Conservation (phyloP, 1,284 basidiomycete species). For the Irpex sp. region DNA sequence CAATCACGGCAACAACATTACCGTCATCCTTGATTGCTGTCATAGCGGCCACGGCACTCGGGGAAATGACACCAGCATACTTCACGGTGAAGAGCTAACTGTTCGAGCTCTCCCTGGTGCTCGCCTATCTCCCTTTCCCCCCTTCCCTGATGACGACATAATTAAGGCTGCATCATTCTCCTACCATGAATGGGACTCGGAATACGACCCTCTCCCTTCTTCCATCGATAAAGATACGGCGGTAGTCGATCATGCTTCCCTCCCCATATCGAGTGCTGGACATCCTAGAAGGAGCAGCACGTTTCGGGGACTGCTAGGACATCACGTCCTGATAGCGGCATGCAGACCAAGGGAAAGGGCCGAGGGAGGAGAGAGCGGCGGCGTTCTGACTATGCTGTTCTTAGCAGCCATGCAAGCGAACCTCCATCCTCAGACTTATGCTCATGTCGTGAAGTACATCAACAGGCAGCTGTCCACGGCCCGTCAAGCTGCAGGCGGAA, state of each 20-base stretch:
- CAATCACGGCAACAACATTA: slow-evolving; percentile 11
- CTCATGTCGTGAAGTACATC: slow-evolving; percentile 8
- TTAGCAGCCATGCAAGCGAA: background rate
- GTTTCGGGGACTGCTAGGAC: background rate
- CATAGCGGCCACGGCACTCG: slow-evolving; percentile 11
- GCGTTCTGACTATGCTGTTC: background rate
- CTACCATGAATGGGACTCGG: background rate
- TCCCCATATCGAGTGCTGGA: background rate
- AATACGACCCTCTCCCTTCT: background rate
- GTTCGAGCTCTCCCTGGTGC: slow-evolving; percentile 1
- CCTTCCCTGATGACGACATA: slow-evolving; percentile 5
- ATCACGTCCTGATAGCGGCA: slow-evolving; percentile 12
- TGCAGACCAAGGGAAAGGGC: slow-evolving; percentile 8
- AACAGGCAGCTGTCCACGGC: background rate
- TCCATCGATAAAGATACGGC: background rate
- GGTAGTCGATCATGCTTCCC: background rate
- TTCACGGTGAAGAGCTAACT: slow-evolving; percentile 1
- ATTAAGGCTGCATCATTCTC: background rate
- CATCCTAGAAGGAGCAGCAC: background rate
- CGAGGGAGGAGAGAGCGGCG: slow-evolving; percentile 3
- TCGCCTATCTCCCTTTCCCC: background rate
- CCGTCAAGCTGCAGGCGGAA: background rate
- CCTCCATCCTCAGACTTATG: slow-evolving; percentile 7
- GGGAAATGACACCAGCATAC: slow-evolving; percentile 13
- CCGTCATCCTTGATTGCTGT: slow-evolving; percentile 12